These are phyloP conservation scores for Penicillium sp. DNA, from an alignment of 2,329 filamentous ascomycete species.

Conservation along the genomic window DNA sequence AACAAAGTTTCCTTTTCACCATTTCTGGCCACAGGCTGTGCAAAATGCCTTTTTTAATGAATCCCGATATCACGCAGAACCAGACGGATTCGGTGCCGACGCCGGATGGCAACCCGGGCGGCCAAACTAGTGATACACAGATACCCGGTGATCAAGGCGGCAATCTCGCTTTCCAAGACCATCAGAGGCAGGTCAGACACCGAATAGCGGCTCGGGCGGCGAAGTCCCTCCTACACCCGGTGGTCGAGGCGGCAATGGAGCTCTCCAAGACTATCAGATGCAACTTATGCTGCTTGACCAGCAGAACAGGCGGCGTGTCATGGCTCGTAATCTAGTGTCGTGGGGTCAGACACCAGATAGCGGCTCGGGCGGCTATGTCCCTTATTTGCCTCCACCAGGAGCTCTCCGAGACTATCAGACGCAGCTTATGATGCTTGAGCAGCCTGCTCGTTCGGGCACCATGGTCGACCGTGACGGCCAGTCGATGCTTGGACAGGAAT, in stretches of 20 bases:
- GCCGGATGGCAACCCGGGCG: constrained; percentile 54
- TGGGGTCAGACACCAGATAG: no score
- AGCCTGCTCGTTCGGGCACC: no score
- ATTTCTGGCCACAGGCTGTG: constrained; percentile 54
- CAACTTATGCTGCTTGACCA: constrained; percentile 64
- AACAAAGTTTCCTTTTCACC: constrained; percentile 49
- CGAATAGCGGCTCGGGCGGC: no score
- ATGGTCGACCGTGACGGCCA: constrained; percentile 50
- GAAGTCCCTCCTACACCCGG: constrained; percentile 38
- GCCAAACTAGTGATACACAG: constrained; percentile 47
- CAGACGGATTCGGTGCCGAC: constrained; percentile 81
- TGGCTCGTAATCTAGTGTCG: no score
- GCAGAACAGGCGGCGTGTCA: constrained; percentile 63
- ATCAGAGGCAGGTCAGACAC: no score
- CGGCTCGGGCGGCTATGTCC: constrained; percentile 20
- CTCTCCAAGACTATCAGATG: constrained; percentile 65
- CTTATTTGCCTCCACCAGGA: no score
- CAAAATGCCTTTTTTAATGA: constrained; percentile 78
- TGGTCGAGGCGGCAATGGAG: constrained; percentile 52
- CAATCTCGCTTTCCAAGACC: no score
- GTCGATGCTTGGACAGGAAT: constrained; percentile 42
- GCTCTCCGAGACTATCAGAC: constrained; percentile 22
- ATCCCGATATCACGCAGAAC: constrained; percentile 60
- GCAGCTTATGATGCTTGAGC: no score
- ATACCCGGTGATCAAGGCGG: no score